These are phyloP conservation scores for Eucalyptus albens DNA, from an alignment of 345 rosid genomes.

Conservation along the genomic window DNA sequence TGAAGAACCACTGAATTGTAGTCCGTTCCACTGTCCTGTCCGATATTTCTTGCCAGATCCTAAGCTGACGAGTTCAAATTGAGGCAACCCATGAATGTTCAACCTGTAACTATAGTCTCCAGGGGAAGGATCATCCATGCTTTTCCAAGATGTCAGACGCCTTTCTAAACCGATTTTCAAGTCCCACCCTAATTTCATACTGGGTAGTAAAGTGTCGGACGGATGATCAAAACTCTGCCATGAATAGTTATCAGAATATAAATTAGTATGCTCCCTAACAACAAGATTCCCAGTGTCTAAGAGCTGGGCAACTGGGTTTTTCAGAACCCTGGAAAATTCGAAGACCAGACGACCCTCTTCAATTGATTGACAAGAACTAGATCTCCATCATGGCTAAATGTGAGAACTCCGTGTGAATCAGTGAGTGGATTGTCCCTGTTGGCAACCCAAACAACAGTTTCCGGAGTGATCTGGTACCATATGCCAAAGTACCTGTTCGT, in stretches of 20 bases:
- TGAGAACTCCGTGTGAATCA: not conserved
- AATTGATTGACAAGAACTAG: not conserved
- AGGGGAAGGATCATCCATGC: slow-evolving; percentile 4
- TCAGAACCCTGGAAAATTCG: not conserved
- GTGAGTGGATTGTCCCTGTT: slow-evolving; percentile 17
- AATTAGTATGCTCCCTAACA: not conserved
- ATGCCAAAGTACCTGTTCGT: slow-evolving; percentile 16
- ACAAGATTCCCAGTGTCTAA: slow-evolving; percentile 25
- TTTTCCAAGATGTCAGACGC: slow-evolving; percentile 10
- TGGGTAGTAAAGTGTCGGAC: slow-evolving; percentile 12
- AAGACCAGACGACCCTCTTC: slow-evolving; percentile 1
- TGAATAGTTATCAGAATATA: not conserved
- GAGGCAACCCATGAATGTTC: not conserved
- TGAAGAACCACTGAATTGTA: slow-evolving; percentile 8
- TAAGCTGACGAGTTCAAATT: not conserved
- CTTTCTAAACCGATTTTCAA: not conserved
- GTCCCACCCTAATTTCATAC: slow-evolving; percentile 15
- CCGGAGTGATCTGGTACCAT: slow-evolving; percentile 5
- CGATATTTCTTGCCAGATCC: not conserved
- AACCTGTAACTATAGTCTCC: slow-evolving; percentile 5
- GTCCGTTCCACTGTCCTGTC: slow-evolving; percentile 22
- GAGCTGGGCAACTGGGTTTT: slow-evolving; percentile 2
- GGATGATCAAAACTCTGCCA: slow-evolving; percentile 31
- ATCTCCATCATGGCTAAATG: not conserved
- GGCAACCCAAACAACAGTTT: slow-evolving; percentile 26